Conservation (phyloP, 2,329 filamentous ascomycete species). For the Rhynchosporium graminicola region DNA sequence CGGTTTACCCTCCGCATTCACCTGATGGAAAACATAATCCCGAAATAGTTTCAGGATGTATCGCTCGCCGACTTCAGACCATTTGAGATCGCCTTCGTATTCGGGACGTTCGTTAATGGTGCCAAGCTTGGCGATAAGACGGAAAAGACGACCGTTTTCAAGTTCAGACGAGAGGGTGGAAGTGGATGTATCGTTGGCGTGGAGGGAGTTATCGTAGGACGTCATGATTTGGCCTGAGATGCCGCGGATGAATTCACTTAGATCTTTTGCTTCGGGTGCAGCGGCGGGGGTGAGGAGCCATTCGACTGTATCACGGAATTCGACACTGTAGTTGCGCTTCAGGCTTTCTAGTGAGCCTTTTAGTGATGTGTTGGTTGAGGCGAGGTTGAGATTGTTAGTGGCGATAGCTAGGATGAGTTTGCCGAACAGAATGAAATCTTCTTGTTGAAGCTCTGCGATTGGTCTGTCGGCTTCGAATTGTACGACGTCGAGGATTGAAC, state of each 20-base stretch:
- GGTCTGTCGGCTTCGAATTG: constrained; percentile 73
- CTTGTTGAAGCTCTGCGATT: constrained; percentile 76
- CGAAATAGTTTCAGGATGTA: constrained; percentile 94
- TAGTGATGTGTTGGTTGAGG: constrained; percentile 45
- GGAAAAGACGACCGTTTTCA: constrained; percentile 84
- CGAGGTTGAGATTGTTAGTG: constrained; percentile 59
- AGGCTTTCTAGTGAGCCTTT: constrained; percentile 78
- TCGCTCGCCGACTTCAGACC: constrained; percentile 90
- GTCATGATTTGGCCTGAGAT: constrained; percentile 77
- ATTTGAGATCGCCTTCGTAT: constrained; percentile 72
- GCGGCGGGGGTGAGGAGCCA: constrained; percentile 76
- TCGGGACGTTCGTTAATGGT: constrained; percentile 89
- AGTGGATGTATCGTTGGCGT: constrained; percentile 73
- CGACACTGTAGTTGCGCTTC: constrained; percentile 71
- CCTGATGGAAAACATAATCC: constrained; percentile 96
- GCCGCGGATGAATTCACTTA: constrained; percentile 76
- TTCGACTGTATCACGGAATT: constrained; percentile 75
- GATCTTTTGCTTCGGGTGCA: constrained; percentile 62
- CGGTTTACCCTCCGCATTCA: constrained; percentile 80
- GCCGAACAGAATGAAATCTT: constrained; percentile 84
- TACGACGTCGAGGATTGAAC: constrained; percentile 85
- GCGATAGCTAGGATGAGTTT: constrained; percentile 81
- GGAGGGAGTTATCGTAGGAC: constrained; percentile 76
- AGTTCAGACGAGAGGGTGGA: constrained; percentile 76
- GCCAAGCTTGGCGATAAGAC: constrained; percentile 79